Evolutionary conservation across 257 asterid genomes (phyloP).

Genomic region (Penstemon eatonii): DNA sequence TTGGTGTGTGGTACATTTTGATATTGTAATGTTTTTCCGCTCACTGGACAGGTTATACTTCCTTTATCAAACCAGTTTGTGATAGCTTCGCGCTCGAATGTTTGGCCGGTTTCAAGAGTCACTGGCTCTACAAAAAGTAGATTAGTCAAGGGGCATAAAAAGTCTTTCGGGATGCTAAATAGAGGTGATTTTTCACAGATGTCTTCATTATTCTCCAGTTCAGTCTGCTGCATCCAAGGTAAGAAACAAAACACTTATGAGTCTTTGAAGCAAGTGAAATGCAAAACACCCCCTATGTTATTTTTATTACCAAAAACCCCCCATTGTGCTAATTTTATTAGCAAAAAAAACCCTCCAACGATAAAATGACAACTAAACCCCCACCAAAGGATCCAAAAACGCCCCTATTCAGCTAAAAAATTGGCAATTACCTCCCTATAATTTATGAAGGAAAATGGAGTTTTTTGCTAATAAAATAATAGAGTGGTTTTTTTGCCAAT

Average conservation of each 20-base stretch:
- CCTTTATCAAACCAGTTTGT: constrained; percentile 57
- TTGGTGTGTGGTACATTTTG: constrained; percentile 55
- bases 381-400: no score
- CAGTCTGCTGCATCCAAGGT: constrained; percentile 41
- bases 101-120: constrained; percentile 81
- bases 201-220: constrained; percentile 24
- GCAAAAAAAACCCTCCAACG: no score
- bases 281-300: no score
- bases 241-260: constrained; percentile 8
- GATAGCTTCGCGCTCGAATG: constrained; percentile 67
- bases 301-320: no score
- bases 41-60: constrained; percentile 59
- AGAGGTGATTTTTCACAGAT: constrained; percentile 24
- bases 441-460: no score
- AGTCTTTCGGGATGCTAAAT: constrained; percentile 56
- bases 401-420: no score
- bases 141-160: constrained; percentile 65
- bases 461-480: no score
- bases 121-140: constrained; percentile 66
- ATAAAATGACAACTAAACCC: no score
- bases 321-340: no score
- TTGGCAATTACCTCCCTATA: no score
- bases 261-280: no score
- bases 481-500: no score
- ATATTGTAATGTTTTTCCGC: constrained; percentile 47